These are phyloP conservation scores for Porcisia deanei DNA, from an alignment of 208 protist genomes.

Conservation along the genomic window DNA sequence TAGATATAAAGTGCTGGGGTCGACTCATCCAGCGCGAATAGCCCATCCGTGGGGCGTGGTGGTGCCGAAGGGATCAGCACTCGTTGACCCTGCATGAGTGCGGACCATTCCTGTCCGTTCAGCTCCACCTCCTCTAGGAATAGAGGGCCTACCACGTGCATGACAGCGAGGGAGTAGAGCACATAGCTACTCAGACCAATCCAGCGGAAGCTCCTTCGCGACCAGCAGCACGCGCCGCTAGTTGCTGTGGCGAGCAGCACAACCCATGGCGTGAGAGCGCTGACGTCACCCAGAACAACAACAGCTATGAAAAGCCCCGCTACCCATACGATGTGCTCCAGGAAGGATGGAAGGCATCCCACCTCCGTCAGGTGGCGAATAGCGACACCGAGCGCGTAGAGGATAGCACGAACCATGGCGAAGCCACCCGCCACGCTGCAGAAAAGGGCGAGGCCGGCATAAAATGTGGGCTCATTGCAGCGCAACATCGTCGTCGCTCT, in stretches of 20 bases:
- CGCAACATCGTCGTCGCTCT: conserved; percentile 3
- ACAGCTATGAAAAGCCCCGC: conserved; percentile 4
- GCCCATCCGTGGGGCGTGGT: neutral
- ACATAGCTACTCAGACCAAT: conserved; percentile 27
- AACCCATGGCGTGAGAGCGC: conserved; percentile 21
- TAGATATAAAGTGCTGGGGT: conserved; percentile 8
- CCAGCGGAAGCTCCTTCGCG: conserved; percentile 31
- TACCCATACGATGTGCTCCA: conserved; percentile 4
- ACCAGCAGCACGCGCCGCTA: conserved; percentile 32
- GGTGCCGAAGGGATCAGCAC: conserved; percentile 8
- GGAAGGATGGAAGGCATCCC: neutral
- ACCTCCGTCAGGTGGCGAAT: neutral
- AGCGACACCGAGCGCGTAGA: conserved; percentile 6
- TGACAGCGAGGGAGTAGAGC: conserved; percentile 9
- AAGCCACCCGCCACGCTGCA: neutral
- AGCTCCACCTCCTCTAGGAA: conserved; percentile 19
- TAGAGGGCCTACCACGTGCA: conserved; percentile 19
- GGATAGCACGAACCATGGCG: conserved; percentile 4
- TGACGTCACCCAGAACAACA: conserved; percentile 16
- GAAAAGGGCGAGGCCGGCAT: conserved; percentile 7
- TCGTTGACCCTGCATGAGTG: conserved; percentile 23
- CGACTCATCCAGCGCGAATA: too few relatives aligned
- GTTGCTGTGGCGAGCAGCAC: conserved; percentile 15
- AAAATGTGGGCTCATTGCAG: conserved; percentile 23
- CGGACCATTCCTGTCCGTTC: conserved; percentile 4